Evolutionary conservation across 306 rosid species (phyloP).

Genomic region (Dalbergia oliveri): DNA sequence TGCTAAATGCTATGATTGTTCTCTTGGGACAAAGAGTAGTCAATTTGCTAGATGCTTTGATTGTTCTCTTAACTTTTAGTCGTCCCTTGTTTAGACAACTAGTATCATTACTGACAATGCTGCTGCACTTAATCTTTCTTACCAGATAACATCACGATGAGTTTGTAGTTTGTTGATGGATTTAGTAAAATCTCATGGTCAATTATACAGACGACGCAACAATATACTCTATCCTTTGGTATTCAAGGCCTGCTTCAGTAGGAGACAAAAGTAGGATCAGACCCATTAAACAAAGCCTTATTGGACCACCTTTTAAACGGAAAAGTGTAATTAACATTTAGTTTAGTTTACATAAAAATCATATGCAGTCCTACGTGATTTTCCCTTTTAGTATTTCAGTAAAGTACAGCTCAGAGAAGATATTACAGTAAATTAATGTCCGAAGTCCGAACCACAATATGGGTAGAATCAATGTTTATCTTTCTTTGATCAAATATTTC

Average conservation of each 20-base stretch:
- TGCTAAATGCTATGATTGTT: conserved; percentile 13
- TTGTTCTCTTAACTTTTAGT: conserved; percentile 25
- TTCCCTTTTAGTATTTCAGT: too few species aligned
- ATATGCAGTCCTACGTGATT: too few species aligned
- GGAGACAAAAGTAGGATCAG: not conserved
- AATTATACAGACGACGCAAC: not conserved
- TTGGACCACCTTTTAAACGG: not conserved
- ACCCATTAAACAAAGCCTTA: too few species aligned
- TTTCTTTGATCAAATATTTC: too few species aligned
- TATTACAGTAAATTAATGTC: too few species aligned
- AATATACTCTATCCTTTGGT: not conserved
- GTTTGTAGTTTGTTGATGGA: not conserved
- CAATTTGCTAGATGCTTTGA: conserved; percentile 3
- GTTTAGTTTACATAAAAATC: not conserved
- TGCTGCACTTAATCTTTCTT: not conserved
- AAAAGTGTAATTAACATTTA: not conserved
- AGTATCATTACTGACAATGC: conserved; percentile 7
- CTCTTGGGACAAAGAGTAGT: conserved; percentile 8
- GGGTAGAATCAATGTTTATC: too few species aligned
- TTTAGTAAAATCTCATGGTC: not conserved
- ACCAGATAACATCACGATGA: conserved; percentile 12
- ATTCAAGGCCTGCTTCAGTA: not conserved
- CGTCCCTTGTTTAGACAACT: not conserved
- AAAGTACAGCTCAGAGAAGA: too few species aligned
- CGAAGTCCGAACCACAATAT: too few species aligned